phyloP scores from a whole-genome alignment of 2,329 filamentous ascomycete genomes.

The Arthrinium puccinioides region DNA sequence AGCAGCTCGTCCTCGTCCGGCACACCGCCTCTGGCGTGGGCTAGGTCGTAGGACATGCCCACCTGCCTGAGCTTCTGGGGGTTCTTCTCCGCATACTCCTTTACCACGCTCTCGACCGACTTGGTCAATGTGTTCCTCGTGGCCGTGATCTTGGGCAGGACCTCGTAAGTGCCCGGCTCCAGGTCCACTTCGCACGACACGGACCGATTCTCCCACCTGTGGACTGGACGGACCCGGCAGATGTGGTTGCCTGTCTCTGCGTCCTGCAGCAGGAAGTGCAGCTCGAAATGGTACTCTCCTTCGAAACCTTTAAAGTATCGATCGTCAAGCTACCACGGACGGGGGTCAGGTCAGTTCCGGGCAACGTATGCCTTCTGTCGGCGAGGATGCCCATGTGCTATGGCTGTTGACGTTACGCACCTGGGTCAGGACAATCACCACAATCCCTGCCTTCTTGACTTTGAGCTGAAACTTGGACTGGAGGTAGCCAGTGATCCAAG shows the following conservation, averaged over 20 bases:
- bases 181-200: conserved; percentile 67
- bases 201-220: conserved; percentile 46
- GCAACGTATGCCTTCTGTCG: too few species aligned
- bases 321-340: conserved; percentile 30
- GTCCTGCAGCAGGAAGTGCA: conserved; percentile 36
- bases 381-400: neutral
- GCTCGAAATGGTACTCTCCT: conserved; percentile 33
- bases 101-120: conserved; percentile 54
- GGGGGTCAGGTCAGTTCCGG: neutral
- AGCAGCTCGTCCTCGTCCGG: conserved; percentile 37
- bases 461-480: conserved; percentile 36
- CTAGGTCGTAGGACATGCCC: conserved; percentile 53
- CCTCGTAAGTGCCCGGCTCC: conserved; percentile 59
- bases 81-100: conserved; percentile 30
- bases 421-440: conserved; percentile 36
- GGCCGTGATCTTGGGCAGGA: conserved; percentile 63
- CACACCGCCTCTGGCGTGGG: conserved; percentile 50
- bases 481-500: conserved; percentile 38
- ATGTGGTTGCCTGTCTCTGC: conserved; percentile 20
- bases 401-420: too few species aligned
- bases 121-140: conserved; percentile 30
- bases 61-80: conserved; percentile 62
- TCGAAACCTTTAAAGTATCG: conserved; percentile 37
- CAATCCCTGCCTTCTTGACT: conserved; percentile 30
- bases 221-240: conserved; percentile 24